A percentile compares a stretch with the other conserved stretches of the same genome.
phyloP scores from a whole-genome alignment of 2,329 filamentous ascomycete species.

The Verticillium isaacii region DNA sequence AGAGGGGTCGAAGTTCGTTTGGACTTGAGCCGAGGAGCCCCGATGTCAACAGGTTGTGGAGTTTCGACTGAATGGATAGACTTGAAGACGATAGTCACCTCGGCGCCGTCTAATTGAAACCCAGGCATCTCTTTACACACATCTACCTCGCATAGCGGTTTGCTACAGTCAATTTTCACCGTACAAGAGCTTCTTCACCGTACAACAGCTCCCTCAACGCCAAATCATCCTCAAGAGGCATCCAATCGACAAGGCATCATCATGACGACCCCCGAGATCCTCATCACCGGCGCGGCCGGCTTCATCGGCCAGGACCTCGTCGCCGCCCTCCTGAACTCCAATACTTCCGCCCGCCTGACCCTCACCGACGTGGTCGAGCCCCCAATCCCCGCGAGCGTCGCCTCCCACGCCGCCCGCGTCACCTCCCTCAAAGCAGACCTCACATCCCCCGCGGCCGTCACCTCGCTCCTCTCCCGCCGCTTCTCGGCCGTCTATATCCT shows the following conservation, averaged over 20 bases:
- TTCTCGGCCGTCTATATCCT: slow-evolving; percentile 20
- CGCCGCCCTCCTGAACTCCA: slow-evolving; percentile 43
- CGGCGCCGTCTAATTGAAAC: too few species aligned
- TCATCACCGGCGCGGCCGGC: slow-evolving; percentile 61
- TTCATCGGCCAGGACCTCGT: slow-evolving; percentile 61
- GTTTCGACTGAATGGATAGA: too few species aligned
- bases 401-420: slow-evolving; percentile 12
- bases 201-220: too few species aligned
- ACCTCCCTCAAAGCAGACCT: slow-evolving; percentile 23
- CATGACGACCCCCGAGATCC: slow-evolving; percentile 23
- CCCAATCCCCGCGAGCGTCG: slow-evolving; percentile 34
- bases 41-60: neutral
- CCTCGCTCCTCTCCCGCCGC: slow-evolving; percentile 19
- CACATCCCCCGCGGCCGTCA: slow-evolving; percentile 23
- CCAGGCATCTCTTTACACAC: too few species aligned
- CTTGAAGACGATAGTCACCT: too few species aligned
- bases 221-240: neutral
- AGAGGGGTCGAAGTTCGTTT: neutral
- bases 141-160: too few species aligned
- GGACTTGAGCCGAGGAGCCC: neutral
- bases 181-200: too few species aligned
- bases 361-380: slow-evolving; percentile 54
- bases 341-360: slow-evolving; percentile 29
- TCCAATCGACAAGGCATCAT: too few species aligned
- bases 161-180: too few species aligned